Evolutionary conservation across 2,329 filamentous ascomycete genomes (phyloP).

Genomic region (Ilyonectria sp.): DNA sequence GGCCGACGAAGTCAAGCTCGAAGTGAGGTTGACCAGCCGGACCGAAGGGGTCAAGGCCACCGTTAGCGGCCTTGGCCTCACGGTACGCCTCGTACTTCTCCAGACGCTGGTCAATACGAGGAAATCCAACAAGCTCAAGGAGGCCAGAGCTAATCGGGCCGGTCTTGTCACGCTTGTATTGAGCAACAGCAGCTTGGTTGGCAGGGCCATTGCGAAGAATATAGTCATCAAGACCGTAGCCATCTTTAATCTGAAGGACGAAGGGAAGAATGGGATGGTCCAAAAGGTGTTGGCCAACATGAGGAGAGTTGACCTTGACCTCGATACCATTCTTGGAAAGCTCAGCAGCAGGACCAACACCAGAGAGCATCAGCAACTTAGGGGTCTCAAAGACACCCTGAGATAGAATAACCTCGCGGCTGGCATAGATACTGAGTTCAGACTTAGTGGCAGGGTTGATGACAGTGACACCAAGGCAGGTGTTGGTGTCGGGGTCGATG

Average conservation of each 20-base stretch:
- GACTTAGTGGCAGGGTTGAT: constrained; percentile 51
- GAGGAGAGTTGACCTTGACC: constrained; percentile 68
- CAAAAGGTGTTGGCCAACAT: constrained; percentile 75
- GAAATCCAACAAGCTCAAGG: constrained; percentile 69
- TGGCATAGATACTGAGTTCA: constrained; percentile 63
- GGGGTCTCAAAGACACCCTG: constrained; percentile 74
- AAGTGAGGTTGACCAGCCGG: constrained; percentile 73
- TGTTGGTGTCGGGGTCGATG: constrained; percentile 60
- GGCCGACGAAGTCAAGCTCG: constrained; percentile 73
- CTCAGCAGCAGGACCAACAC: constrained; percentile 70
- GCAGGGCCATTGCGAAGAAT: constrained; percentile 56
- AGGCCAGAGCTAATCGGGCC: constrained; percentile 59
- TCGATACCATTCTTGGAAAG: constrained; percentile 67
- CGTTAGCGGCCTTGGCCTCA: constrained; percentile 58
- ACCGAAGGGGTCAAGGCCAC: constrained; percentile 67
- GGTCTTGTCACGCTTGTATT: constrained; percentile 46
- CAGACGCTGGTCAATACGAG: constrained; percentile 69
- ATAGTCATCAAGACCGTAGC: constrained; percentile 57
- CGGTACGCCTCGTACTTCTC: constrained; percentile 64
- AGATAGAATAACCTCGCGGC: constrained; percentile 63
- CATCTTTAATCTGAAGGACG: constrained; percentile 56
- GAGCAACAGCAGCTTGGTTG: constrained; percentile 51
- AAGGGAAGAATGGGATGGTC: constrained; percentile 72
- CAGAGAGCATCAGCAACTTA: constrained; percentile 75
- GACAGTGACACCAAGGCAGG: constrained; percentile 62